phyloP scores from a whole-genome alignment of 176 grass and related monocot genomes.

The Cenchrus americanus region DNA sequence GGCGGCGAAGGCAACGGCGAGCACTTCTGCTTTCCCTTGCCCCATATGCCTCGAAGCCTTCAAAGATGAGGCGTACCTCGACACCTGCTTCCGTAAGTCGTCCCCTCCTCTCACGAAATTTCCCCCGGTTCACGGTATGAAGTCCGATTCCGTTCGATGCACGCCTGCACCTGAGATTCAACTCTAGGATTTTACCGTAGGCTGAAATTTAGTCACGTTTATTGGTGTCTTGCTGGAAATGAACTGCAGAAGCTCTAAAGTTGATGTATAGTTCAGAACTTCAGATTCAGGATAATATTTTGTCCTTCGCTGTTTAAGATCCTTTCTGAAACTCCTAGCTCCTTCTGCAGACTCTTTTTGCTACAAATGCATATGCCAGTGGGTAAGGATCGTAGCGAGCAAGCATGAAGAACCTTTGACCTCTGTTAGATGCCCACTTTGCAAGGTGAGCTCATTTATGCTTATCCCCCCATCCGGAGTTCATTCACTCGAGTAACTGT shows the following conservation, averaged over 20 bases:
- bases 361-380: constrained; percentile 61
- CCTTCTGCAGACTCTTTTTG: constrained; percentile 67
- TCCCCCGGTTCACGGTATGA: neutral
- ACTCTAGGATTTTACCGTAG: neutral
- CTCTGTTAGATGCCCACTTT: constrained; percentile 67
- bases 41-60: constrained; percentile 66
- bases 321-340: neutral
- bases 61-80: constrained; percentile 65
- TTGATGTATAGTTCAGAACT: neutral
- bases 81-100: constrained; percentile 67
- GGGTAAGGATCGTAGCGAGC: constrained; percentile 53
- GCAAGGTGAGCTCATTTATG: constrained; percentile 54
- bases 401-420: constrained; percentile 49
- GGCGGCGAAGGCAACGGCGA: neutral
- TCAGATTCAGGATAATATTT: constrained; percentile 22
- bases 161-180: neutral
- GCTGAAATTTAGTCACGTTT: neutral
- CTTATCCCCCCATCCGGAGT: no score
- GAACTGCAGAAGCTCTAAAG: neutral
- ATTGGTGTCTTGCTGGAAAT: neutral
- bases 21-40: constrained; percentile 16
- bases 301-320: neutral
- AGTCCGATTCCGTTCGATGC: neutral
- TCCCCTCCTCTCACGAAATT: neutral
- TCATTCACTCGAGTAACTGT: neutral